Base-by-base conservation (phyloP, 2,329 filamentous ascomycete genomes). In the Penicillium occitanis region DNA sequence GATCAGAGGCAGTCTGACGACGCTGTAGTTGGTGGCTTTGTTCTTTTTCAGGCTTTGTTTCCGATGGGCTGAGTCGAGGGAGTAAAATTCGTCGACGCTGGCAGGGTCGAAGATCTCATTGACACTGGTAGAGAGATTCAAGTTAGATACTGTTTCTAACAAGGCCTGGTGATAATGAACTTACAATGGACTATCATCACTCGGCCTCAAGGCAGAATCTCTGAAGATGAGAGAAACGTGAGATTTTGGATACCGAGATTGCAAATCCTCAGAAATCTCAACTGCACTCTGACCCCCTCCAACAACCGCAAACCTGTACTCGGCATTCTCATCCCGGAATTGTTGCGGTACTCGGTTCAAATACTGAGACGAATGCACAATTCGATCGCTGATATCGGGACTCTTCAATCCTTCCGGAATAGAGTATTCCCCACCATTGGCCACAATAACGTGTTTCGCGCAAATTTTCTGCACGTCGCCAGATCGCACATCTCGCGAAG, bases 151-250 rank as follows among this genome's bases (percentile, higher is more conserved):
- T 14, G 2, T 14, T 14, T 37, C 2, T 14, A 13, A 14, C 11
- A 10, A 0, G 1, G 8, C 8, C 33, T 8, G 33, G 33, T 33
- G 33, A 10, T 10, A 8, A 10, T 48, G 2, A 33, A 51, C 65
- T 67, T 46, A 67, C 66, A 67, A 67, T 40, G 66, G 66, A 28
- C 66, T 67, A 17, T 67, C 66, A 55, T 67, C 66, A 17, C 66
- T 67, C 5, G 66, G 66, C 1, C 66, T 37, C 11, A 67, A 40
- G 30, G 66, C 66, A 7, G 66, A 67, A 19, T 67, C 66, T 13
- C 66, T 22, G 25, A 67, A 67, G 42, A 67, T 57, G 3, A 67
- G 66, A 4, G 61, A 57, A 0, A 67, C 66, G 3, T 37, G 62
- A 11, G 66, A 50, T 28, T 64, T 67, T 0, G 66, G 66, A 57